Conservation (phyloP, 768 basidiomycete species). For the Hypholoma sublateritium region DNA sequence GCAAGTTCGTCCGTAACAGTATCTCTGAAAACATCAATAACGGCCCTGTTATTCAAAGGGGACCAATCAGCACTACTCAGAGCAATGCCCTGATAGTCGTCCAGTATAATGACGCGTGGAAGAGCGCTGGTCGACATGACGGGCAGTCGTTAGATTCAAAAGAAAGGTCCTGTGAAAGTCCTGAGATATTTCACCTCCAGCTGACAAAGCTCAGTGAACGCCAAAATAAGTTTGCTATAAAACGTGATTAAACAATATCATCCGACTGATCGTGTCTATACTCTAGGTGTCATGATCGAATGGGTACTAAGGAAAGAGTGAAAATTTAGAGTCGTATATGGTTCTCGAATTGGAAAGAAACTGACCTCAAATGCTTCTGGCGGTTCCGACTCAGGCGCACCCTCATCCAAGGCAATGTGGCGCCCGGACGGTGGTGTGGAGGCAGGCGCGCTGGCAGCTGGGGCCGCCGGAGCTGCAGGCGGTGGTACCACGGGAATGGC, state of each 20-base stretch:
- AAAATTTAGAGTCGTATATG: slow-evolving; percentile 1
- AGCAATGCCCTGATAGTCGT: slow-evolving; percentile 59
- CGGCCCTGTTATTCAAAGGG: slow-evolving; percentile 32
- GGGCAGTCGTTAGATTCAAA: neutral
- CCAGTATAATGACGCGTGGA: slow-evolving; percentile 52
- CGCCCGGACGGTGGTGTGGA: slow-evolving; percentile 36
- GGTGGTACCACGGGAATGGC: slow-evolving; percentile 29
- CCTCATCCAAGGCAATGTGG: slow-evolving; percentile 72
- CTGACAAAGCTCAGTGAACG: slow-evolving; percentile 20
- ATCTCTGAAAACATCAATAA: slow-evolving; percentile 48
- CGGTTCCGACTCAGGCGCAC: slow-evolving; percentile 67
- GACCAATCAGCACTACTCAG: slow-evolving; percentile 57
- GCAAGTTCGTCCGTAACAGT: slow-evolving; percentile 52
- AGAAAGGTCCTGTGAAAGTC: neutral
- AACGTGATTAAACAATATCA: slow-evolving; percentile 18
- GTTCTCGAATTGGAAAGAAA: slow-evolving; percentile 22
- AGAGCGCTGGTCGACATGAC: slow-evolving; percentile 11
- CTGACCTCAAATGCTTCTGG: slow-evolving; percentile 86
- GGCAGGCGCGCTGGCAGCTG: slow-evolving; percentile 29
- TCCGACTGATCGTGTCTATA: slow-evolving; percentile 17
- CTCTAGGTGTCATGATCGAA: slow-evolving; percentile 68
- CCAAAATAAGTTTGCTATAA: slow-evolving; percentile 10
- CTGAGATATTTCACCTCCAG: slow-evolving; percentile 8
- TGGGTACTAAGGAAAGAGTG: slow-evolving; percentile 54
- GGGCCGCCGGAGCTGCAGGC: slow-evolving; percentile 22